phyloP scores from a whole-genome alignment of 108 stramenopile species.

The Pseudonitzschia multiseries region DNA sequence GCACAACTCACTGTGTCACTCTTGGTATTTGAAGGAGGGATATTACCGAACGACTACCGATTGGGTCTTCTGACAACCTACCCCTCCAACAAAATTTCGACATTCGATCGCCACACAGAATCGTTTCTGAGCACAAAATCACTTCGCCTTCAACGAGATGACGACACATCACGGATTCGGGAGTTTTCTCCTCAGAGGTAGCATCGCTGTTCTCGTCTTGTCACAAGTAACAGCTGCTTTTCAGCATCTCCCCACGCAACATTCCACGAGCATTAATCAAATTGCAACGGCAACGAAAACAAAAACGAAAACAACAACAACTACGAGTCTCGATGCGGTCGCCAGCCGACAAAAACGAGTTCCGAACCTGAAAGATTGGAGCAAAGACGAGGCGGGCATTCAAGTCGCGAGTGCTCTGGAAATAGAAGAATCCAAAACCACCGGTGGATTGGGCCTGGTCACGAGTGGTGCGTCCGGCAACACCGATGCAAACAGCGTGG shows the following conservation, averaged over 20 bases:
- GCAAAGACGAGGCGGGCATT: slow-evolving; percentile 19
- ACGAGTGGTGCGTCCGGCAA: slow-evolving; percentile 42
- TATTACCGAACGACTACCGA: too few relatives aligned
- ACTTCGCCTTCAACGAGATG: neutral
- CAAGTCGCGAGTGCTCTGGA: slow-evolving; percentile 26
- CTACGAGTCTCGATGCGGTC: slow-evolving; percentile 4
- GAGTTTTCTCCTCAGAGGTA: neutral
- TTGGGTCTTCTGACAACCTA: too few relatives aligned
- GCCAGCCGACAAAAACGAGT: slow-evolving; percentile 37
- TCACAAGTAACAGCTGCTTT: neutral
- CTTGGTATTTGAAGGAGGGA: too few relatives aligned
- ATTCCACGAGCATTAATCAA: neutral
- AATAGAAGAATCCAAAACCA: slow-evolving; percentile 22
- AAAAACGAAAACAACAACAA: too few relatives aligned
- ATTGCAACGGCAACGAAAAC: too few relatives aligned
- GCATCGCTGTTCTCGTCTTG: neutral
- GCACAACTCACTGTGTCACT: too few relatives aligned
- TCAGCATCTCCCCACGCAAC: neutral
- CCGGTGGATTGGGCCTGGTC: slow-evolving; percentile 59
- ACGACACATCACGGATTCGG: neutral
- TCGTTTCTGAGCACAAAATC: too few relatives aligned
- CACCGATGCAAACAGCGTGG: slow-evolving; percentile 42
- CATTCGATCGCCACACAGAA: too few relatives aligned
- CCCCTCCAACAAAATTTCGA: too few relatives aligned
- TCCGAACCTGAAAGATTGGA: slow-evolving; percentile 41